Base-by-base conservation (phyloP, 192 early-diverging fungal genomes). In the Obelidium mucronatum region DNA sequence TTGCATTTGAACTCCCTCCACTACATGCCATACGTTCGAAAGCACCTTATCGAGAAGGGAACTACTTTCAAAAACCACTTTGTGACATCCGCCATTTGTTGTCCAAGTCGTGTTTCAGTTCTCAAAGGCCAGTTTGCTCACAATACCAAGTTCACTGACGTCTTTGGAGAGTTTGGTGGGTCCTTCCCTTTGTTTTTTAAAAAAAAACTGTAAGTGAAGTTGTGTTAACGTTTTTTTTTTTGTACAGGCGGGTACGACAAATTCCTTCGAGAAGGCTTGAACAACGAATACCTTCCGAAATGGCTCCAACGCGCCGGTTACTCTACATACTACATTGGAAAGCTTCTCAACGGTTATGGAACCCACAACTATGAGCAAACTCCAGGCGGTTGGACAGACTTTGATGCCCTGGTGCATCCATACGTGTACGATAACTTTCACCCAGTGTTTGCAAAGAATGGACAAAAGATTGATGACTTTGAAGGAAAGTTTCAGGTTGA, bases 241-340 rank as follows among this genome's bases (percentile, higher is more conserved):
- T n/a, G n/a, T n/a, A n/a, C n/a, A n/a, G n/a, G n/a, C 1, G 67
- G 67, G 15, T 88, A 88, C 68, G 66, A 75, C 52, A 62, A 79
- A 40, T 88, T 83, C 88, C n/a, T n/a, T n/a, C n/a, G n/a, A n/a
- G n/a, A n/a, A n/a, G n/a, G n/a, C n/a, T n/a, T n/a, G n/a, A n/a
- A n/a, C n/a, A n/a, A n/a, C n/a, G n/a, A n/a, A n/a, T n/a, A n/a
- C n/a, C n/a, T n/a, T n/a, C n/a, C n/a, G 1, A 54, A 80, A 4
- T 89, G 87, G 87, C 55, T 89, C 60, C 82, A 88, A 59, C 40
- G 79, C n/a, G 82, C 75, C 19, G 90, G 90, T 15, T 92, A 92
- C 65, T 78, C 75, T 37, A 92, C 88, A 54, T 82, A 90, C 73
- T 91, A 88, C 61, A 87, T 89, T 54, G 91, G 91, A 15, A 92